phyloP scores from a whole-genome alignment of 1,284 basidiomycete species.

The Sporisorium scitamineum region DNA sequence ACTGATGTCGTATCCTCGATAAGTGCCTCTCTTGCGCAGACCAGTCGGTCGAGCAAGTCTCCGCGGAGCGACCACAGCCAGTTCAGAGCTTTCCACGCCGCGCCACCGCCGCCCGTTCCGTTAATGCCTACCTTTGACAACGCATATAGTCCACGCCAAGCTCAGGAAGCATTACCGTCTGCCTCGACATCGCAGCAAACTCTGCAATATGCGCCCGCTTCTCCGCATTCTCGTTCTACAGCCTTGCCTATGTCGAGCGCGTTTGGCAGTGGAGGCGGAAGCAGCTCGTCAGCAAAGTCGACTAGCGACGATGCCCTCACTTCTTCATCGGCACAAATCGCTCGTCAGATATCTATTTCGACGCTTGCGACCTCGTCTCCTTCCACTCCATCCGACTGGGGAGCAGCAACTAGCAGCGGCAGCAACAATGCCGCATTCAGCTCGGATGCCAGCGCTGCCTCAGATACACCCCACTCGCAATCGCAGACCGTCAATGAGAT shows the following conservation, averaged over 20 bases:
- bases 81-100: not conserved
- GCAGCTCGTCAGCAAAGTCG: slow-evolving; percentile 26
- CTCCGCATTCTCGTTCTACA: slow-evolving; percentile 4
- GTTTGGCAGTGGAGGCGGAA: not conserved
- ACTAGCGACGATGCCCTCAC: slow-evolving; percentile 13
- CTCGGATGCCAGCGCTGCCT: slow-evolving; percentile 15
- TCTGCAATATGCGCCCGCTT: slow-evolving; percentile 3
- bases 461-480: not conserved
- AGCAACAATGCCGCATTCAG: not conserved
- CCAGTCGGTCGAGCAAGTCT: not conserved
- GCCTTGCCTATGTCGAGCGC: not conserved
- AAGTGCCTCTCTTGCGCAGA: slow-evolving; percentile 7
- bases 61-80: not conserved
- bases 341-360: slow-evolving; percentile 22
- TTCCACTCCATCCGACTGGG: slow-evolving; percentile 17
- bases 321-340: slow-evolving; percentile 6
- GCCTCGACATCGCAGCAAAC: slow-evolving; percentile 5
- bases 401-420: not conserved
- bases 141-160: slow-evolving; percentile 6
- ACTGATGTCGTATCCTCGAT: slow-evolving; percentile 8
- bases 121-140: slow-evolving; percentile 6
- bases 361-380: slow-evolving; percentile 20
- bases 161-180: slow-evolving; percentile 4
- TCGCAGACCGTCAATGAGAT: slow-evolving; percentile 8
- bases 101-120: slow-evolving; percentile 5